Base-by-base conservation (phyloP, 2,329 filamentous ascomycete genomes). In the Aspergillus ustus region DNA sequence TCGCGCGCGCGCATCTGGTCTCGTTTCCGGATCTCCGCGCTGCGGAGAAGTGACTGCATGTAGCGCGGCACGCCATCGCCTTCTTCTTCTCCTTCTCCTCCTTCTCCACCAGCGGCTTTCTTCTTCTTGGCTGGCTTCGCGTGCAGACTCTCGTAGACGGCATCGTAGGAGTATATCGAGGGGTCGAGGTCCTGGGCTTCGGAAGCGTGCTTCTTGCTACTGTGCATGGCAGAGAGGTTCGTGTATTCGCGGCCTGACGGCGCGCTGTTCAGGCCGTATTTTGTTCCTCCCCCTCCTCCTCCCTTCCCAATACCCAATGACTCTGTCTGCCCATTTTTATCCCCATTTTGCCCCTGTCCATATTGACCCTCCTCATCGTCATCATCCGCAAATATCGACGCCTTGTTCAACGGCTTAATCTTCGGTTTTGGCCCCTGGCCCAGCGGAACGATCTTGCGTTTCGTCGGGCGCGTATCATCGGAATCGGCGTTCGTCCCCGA, bases 1-100 rank as follows among this genome's bases (percentile, higher is more conserved):
- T 89, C 87, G 40, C 83, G 81, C 19, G 87, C 87, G 7, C 87
- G 81, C 53, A 87, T 73, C 65, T 87, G 85, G 69, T 89, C 87
- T 52, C 87, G 85, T 71, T 89, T 89, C 11, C 87, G 83, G 34
- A 84, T 75, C 63, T 87, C 85, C 2, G 87, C 86, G 19, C 86
- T 85, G 37, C 83, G 82, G 37, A 89, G 78, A 17, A 89, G 75
- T 34, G 82, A 82, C 52, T 81, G 81, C 80, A 89, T 89, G 73
- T 89, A 89, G 62, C 85, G 86, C 0, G 87, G 85, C 49, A 65
- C 57, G 17, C 44, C 22, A 7, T 43, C 57, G 2, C 73, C 29
- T 73, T 70, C 25, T 66, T 71, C 67, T 3, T 29, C 62, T 40
- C 45, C 61, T 34, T 40, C 61, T 25, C 25, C 62, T 40, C 45